Evolutionary conservation across 148 eudicot genomes (phyloP).

Genomic region (Amaranthus cruentus): DNA sequence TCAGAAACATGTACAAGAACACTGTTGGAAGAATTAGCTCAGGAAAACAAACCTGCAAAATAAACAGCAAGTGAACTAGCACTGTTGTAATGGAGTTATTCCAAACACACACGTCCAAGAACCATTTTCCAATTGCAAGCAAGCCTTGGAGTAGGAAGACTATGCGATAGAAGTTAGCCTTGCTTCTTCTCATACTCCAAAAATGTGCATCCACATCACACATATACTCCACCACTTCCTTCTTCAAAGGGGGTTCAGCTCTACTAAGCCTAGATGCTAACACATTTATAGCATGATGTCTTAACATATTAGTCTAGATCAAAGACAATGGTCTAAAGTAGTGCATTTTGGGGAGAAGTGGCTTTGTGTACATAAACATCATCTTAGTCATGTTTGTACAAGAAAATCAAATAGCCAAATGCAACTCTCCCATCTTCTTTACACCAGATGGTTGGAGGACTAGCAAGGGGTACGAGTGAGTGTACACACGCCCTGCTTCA

Average conservation of each 20-base stretch:
- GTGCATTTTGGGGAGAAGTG: constrained; percentile 85
- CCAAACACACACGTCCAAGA: constrained; percentile 67
- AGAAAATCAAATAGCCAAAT: constrained; percentile 75
- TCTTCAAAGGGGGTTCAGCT: constrained; percentile 73
- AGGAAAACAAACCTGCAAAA: constrained; percentile 67
- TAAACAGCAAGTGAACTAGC: constrained; percentile 55
- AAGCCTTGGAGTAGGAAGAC: constrained; percentile 50
- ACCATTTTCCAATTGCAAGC: constrained; percentile 57
- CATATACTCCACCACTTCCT: constrained; percentile 79
- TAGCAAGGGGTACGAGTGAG: constrained; percentile 72
- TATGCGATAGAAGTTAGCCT: constrained; percentile 72
- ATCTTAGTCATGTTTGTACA: constrained; percentile 56
- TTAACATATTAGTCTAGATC: constrained; percentile 46
- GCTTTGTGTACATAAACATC: constrained; percentile 56
- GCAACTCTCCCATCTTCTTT: constrained; percentile 88
- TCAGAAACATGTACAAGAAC: constrained; percentile 66
- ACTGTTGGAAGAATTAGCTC: constrained; percentile 67
- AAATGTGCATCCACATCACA: constrained; percentile 70
- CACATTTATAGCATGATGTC: constrained; percentile 55
- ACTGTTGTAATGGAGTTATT: constrained; percentile 62
- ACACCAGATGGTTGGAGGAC: constrained; percentile 76
- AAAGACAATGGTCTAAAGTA: constrained; percentile 57
- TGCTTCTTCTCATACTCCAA: constrained; percentile 91
- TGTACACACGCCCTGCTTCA: constrained; percentile 79
- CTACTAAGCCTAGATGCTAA: constrained; percentile 61